Evolutionary conservation across 306 rosid species (phyloP), one percentile per base, ranked within the genome.

Genomic region (Cucumis cinereus): DNA sequence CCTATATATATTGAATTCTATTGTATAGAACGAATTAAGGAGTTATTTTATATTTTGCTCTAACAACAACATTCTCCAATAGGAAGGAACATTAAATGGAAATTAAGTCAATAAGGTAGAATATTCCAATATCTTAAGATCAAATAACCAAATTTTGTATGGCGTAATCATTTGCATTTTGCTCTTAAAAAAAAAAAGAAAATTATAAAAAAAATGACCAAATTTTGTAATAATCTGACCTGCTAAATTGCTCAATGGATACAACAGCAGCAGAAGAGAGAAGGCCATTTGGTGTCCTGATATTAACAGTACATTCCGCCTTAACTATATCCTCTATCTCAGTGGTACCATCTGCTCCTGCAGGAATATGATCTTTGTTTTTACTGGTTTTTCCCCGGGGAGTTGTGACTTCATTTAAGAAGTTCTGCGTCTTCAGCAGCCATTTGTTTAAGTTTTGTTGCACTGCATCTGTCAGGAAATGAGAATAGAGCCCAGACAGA

Each of bases 211-310:
- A 16, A 47, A 43, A 80, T 67, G 75, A 54, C 4, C 72, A 23
- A 66, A 49, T 50, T 50, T 17, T 50, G 9, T 79, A 71, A 73
- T 54, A 69, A 26, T 57, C 80, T 89, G 87, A 94, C 98, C 98
- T 91, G 98, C 98, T 90, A 85, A 94, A 91, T 87, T 94, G 98
- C 85, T 94, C 98, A 57, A 91, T 86, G 43, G 95, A 94, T 72
- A 85, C 84, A 67, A 91, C 80, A 77, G 97, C 96, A 74, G 95
- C 91, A 28, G 87, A 79, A 81, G 98, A 94, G 79, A 94, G 98
- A 76, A 15, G 78, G 77, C 98, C 97, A 77, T 82, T 63, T 14
- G 91, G 89, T 47, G 86, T 89, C 83, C 77, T 86, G 88, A 87
- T 91, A 54, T 86, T 81, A 75, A 94, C 77, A 6, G 97, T 94